These are phyloP conservation scores for Candida quercuum DNA, from an alignment of 805 yeast genomes.

Conservation along the genomic window DNA sequence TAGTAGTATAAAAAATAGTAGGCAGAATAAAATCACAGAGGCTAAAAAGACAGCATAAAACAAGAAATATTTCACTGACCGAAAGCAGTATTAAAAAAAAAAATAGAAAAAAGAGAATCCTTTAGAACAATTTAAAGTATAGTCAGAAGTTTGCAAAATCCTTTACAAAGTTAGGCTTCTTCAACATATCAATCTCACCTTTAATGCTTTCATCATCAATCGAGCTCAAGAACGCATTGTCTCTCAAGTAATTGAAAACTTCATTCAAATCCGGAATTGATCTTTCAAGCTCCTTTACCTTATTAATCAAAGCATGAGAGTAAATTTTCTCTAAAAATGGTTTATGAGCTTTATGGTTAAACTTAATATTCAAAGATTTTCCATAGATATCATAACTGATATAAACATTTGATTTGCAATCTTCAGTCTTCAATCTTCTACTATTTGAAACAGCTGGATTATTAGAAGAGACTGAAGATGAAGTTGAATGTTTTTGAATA, in stretches of 20 bases:
- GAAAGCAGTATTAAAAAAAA: not conserved
- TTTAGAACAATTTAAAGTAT: not conserved
- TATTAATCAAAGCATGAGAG: constrained; percentile 12
- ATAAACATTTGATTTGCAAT: constrained; percentile 20
- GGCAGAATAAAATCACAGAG: too few relatives aligned
- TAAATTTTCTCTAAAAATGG: constrained; percentile 18
- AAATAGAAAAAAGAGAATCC: not conserved
- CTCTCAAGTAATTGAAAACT: constrained; percentile 5
- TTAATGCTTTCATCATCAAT: constrained; percentile 8
- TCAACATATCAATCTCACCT: constrained; percentile 12
- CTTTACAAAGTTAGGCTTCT: constrained; percentile 17
- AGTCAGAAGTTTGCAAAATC: constrained; percentile 12
- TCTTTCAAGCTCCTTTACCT: constrained; percentile 8
- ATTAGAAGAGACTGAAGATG: not conserved
- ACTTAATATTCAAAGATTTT: constrained; percentile 19
- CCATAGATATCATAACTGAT: constrained; percentile 19
- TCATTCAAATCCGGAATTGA: constrained; percentile 5
- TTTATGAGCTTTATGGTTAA: constrained; percentile 17
- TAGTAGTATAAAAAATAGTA: too few relatives aligned
- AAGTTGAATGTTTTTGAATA: constrained; percentile 9
- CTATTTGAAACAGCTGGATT: constrained; percentile 2
- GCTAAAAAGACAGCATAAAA: too few relatives aligned
- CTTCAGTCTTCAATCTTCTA: constrained; percentile 19
- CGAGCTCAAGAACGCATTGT: constrained; percentile 5
- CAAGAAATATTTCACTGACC: too few relatives aligned